Evolutionary conservation across 2,329 filamentous ascomycete species (phyloP), one percentile per base, ranked within the genome.

Genomic region (Talaromyces marneffei): DNA sequence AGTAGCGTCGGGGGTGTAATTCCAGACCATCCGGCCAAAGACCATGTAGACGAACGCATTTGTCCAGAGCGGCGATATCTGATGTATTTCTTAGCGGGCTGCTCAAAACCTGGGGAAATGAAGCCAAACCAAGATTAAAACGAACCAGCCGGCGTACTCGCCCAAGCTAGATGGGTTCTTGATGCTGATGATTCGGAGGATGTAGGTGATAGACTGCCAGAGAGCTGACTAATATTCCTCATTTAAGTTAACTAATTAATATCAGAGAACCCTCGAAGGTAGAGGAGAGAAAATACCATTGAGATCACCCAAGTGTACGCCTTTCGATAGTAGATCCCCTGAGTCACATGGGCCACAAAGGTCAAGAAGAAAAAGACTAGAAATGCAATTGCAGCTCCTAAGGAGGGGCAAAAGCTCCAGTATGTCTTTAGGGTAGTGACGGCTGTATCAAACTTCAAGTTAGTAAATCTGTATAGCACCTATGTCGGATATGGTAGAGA

Each of bases 41-140:
- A 76, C 70, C 75, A 81, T 79, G 67, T 80, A 80, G 14, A 74
- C 74, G 62, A 77, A 81, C 1, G 78, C 78, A 62, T 80, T 81
- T n/a, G 80, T 62, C 65, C 44, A 62, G 7, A 62, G 35, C 2
- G 74, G 74, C 0, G 77, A 75, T 4, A 80, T 69, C 2, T 82
- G 68, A n/a, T 23, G 0, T 18, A n/a, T n/a, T n/a, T 9, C 7
- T 20, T 52, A 33, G 29, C n/a, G 35, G 18, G n/a, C 5, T 7
- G 3, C 5, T 14, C 12, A 3, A 33, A 10, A 20, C 12, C 9
- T 4, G 16, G 9, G 9, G 3, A 27, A 27, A 12, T 3, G 31
- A 7, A 20, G 8, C 1, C 37, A n/a, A 33, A 60, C 58, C 48
- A 60, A 40, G 18, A 60, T 55, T 1, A 54, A 14, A 23, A 60